Conservation (phyloP, 192 early-diverging fungal genomes). For the Physocladia obscura region DNA sequence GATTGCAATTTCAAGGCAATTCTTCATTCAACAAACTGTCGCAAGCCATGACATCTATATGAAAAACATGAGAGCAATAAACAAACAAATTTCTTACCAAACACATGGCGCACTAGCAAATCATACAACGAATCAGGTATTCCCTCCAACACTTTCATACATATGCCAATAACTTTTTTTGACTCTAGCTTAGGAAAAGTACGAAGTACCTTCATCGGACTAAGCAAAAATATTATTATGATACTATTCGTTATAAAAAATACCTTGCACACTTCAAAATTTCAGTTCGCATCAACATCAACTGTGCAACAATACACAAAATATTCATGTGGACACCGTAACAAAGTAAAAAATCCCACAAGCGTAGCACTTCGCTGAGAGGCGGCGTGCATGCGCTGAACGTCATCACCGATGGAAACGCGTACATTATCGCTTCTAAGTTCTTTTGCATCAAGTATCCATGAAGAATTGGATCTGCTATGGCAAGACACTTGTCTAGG, state of each 20-base stretch:
- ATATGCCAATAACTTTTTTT: constrained; percentile 53
- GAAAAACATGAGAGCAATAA: background rate
- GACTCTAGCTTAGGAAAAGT: constrained; percentile 69
- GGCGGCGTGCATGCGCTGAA: constrained; percentile 88
- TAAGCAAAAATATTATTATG: constrained; percentile 9
- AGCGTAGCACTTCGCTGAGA: constrained; percentile 72
- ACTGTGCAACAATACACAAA: constrained; percentile 81
- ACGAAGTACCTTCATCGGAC: constrained; percentile 71
- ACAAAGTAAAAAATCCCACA: constrained; percentile 93
- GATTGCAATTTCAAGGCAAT: no score
- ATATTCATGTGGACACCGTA: constrained; percentile 93
- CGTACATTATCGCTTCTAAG: constrained; percentile 78
- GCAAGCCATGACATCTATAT: constrained; percentile 25
- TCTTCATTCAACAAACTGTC: constrained; percentile 22
- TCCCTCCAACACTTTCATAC: constrained; percentile 54
- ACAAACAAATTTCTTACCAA: constrained; percentile 37
- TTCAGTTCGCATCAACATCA: constrained; percentile 74
- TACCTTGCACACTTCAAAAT: constrained; percentile 71
- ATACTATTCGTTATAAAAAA: background rate
- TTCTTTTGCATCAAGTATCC: constrained; percentile 69
- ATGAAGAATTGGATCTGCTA: constrained; percentile 73
- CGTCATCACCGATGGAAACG: constrained; percentile 87
- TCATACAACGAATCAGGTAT: constrained; percentile 75
- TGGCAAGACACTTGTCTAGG: constrained; percentile 75
- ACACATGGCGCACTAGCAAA: constrained; percentile 73